Base-by-base conservation (phyloP, 768 basidiomycete genomes). In the Clavaria fumosa region DNA sequence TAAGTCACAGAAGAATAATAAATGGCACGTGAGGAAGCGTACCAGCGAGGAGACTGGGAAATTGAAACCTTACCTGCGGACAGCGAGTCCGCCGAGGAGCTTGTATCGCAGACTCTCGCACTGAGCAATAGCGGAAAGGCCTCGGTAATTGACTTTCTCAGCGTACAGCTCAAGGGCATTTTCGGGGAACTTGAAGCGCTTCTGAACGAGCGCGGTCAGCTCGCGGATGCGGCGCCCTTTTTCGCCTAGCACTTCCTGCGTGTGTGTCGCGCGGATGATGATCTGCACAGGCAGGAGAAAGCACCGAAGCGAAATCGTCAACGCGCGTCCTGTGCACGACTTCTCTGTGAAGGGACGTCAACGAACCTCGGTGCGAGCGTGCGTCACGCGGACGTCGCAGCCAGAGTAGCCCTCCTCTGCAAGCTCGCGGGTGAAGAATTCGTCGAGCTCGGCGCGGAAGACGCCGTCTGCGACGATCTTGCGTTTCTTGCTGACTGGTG, bases 341-440 rank as follows among this genome's bases (percentile, higher is more conserved):
- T n/a, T n/a, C n/a, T n/a, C n/a, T n/a, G n/a, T n/a, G 31, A 30
- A 3, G 31, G 20, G 17, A 4, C 38, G 21, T 38, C 23, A 19
- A 44, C 39, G 41, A 55, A 86, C 85, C 70, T 99, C 95, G 50
- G 95, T 99, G 54, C 93, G 84, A 45, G 93, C 91, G 60, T 97
- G 93, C 49, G 95, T 96, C 45, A 96, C 91, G 55, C 95, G 89
- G 60, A 99, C 95, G 64, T 99, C 95, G 62, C 95, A 99, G 39
- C 95, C 95, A 64, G 95, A 97, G 75, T 97, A 99, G 50, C 93
- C 93, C 64, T 99, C 95, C 64, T 91, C 91, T 38, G 95, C 85
- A 52, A 97, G 84, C 64, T 97, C 93, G 50, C 90, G 79, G 43
- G 78, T 86, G 63, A 97, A 95, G 74, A 99, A 97, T 64, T 99